Conservation (phyloP, 805 yeast species). For the Schwanniomyces vanrijiae region DNA sequence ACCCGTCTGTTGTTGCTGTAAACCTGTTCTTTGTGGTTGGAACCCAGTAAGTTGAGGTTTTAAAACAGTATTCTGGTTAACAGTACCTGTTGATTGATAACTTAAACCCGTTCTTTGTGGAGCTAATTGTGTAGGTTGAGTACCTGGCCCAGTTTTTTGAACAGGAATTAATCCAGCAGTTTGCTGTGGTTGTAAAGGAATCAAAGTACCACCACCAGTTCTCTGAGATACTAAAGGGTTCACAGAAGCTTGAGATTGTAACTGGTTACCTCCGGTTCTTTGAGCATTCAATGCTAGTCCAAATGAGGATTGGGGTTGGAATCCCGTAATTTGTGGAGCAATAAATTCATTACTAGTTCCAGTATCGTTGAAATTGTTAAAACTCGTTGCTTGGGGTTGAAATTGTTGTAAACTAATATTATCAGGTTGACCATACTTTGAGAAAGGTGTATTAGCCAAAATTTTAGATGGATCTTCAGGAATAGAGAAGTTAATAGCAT, state of each 20-base stretch:
- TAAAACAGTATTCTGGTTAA: conserved; percentile 17
- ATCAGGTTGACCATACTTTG: conserved; percentile 21
- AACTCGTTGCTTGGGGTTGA: conserved; percentile 32
- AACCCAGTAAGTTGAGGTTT: conserved; percentile 14
- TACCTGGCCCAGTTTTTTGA: conserved; percentile 34
- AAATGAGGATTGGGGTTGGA: conserved; percentile 42
- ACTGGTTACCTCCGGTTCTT: conserved; percentile 7
- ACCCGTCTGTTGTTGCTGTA: conserved; percentile 6
- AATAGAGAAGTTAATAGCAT: conserved; percentile 77
- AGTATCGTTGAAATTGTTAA: conserved; percentile 11
- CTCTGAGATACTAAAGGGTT: conserved; percentile 34
- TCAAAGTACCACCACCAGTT: conserved; percentile 46
- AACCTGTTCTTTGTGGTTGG: conserved; percentile 41
- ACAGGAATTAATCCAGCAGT: conserved; percentile 65
- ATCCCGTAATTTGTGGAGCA: conserved; percentile 24
- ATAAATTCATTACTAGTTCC: not conserved
- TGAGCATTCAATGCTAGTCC: conserved; percentile 7
- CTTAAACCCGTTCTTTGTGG: conserved; percentile 21
- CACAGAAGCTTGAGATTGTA: conserved; percentile 23
- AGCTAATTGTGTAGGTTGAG: conserved; percentile 5
- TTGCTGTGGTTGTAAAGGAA: conserved; percentile 60
- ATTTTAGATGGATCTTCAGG: conserved; percentile 54
- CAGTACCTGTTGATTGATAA: conserved; percentile 23
- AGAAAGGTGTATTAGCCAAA: conserved; percentile 47
- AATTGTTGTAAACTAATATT: not conserved